phyloP scores from a whole-genome alignment of 2,329 filamentous ascomycete genomes.

The Fusarium sp. region DNA sequence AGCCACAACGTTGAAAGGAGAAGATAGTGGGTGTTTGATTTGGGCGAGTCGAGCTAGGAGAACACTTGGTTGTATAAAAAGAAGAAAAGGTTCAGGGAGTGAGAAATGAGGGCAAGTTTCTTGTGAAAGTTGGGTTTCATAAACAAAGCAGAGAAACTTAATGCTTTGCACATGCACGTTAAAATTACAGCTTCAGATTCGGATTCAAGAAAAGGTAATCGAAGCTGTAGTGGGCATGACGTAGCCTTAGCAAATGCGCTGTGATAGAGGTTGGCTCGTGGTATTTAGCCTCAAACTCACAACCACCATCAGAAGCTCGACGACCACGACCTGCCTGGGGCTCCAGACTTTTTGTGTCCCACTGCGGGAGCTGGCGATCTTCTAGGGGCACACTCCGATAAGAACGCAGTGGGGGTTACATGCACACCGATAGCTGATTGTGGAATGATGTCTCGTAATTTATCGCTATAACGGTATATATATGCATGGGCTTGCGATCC shows the following conservation, averaged over 20 bases:
- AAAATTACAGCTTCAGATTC: constrained; percentile 16
- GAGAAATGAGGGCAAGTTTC: background rate
- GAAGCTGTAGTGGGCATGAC: constrained; percentile 25
- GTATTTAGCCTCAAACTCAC: constrained; percentile 7
- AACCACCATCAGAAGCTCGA: background rate
- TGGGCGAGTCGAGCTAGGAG: constrained; percentile 4
- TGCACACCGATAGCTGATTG: constrained; percentile 38
- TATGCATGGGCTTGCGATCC: constrained; percentile 3
- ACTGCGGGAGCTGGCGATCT: constrained; percentile 21
- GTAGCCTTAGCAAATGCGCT: constrained; percentile 19
- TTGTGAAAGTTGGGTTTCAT: background rate
- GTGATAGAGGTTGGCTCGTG: constrained; percentile 26
- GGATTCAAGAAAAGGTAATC: background rate
- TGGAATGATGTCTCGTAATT: background rate
- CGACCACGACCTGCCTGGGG: constrained; percentile 17
- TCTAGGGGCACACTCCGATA: constrained; percentile 24
- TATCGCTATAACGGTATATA: constrained; percentile 11
- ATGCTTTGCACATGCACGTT: background rate
- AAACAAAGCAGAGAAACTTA: background rate
- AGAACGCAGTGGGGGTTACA: constrained; percentile 22
- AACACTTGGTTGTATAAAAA: constrained; percentile 1
- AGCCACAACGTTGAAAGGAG: constrained; percentile 31
- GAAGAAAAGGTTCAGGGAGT: constrained; percentile 2
- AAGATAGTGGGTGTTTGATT: constrained; percentile 17
- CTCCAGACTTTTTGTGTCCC: constrained; percentile 33